phyloP scores from a whole-genome alignment of 495 filamentous ascomycete genomes.

The Corynascus novoguineensis region DNA sequence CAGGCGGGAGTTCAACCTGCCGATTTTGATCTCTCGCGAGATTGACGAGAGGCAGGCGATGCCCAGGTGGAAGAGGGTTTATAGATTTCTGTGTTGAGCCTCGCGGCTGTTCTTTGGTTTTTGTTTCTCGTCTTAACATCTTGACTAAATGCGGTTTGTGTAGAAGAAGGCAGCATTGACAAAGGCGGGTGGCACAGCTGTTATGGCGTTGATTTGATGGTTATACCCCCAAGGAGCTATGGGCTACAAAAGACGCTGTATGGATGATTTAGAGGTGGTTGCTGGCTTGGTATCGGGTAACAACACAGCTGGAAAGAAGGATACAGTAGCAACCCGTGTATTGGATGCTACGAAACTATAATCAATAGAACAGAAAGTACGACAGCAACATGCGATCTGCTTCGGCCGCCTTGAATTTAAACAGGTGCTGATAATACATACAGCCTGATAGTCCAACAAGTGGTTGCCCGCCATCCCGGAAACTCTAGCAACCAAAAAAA shows the following conservation, averaged over 20 bases:
- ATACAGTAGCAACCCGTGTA: neutral
- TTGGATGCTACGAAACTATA: neutral
- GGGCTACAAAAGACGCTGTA: no score
- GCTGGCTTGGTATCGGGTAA: no score
- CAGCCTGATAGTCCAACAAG: conserved; percentile 3
- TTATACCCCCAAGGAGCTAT: no score
- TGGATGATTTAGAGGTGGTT: no score
- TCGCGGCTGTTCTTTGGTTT: neutral
- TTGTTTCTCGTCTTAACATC: neutral
- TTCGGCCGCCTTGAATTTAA: neutral
- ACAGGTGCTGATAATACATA: neutral
- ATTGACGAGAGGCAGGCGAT: conserved; percentile 61
- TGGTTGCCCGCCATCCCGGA: neutral
- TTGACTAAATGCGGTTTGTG: no score
- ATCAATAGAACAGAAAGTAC: neutral
- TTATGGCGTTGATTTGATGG: no score
- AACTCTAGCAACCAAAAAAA: neutral
- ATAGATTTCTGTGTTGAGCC: conserved; percentile 47
- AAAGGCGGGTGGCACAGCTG: no score
- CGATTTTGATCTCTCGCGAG: conserved; percentile 70
- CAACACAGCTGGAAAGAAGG: no score
- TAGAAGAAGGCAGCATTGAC: no score
- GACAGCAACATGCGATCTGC: neutral
- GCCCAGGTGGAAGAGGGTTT: conserved; percentile 82
- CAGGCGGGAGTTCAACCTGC: conserved; percentile 77